Evolutionary conservation across 2,329 filamentous ascomycete species (phyloP).

Genomic region (Trichophyton benhamiae): DNA sequence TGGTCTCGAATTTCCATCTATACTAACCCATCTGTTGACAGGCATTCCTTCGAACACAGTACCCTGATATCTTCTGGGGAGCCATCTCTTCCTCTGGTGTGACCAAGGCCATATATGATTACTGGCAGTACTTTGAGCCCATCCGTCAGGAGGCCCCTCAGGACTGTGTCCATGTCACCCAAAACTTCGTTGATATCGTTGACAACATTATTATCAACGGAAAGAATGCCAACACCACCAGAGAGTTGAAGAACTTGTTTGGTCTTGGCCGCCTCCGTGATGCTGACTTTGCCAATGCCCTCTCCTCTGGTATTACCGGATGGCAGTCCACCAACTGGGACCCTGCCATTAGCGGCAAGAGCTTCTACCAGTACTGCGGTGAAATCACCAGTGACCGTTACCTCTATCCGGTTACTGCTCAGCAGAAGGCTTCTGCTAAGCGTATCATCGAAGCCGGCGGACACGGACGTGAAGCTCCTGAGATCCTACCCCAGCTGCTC

Average conservation of each 20-base stretch:
- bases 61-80: conserved; percentile 67
- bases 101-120: conserved; percentile 64
- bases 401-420: conserved; percentile 32
- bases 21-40: not conserved
- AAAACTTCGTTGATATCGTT: conserved; percentile 47
- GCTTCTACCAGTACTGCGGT: conserved; percentile 43
- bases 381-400: conserved; percentile 40
- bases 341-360: conserved; percentile 37
- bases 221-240: conserved; percentile 33
- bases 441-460: conserved; percentile 38
- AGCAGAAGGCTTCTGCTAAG: conserved; percentile 29
- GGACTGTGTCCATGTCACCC: conserved; percentile 53
- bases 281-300: conserved; percentile 42
- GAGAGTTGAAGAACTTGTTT: conserved; percentile 43
- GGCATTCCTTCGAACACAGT: conserved; percentile 61
- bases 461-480: conserved; percentile 30
- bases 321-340: conserved; percentile 53
- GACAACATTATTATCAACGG: conserved; percentile 46
- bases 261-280: conserved; percentile 33
- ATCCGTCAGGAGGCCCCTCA: conserved; percentile 45
- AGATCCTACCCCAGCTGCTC: conserved; percentile 40
- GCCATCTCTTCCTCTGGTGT: conserved; percentile 72
- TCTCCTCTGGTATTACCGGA: conserved; percentile 34
- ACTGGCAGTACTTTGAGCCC: conserved; percentile 54
- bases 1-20: not conserved